A percentile compares a stretch with the other conserved stretches of the same genome.
phyloP scores from a whole-genome alignment of 1,139 yeast species.

The Pichiaceae sp. region DNA sequence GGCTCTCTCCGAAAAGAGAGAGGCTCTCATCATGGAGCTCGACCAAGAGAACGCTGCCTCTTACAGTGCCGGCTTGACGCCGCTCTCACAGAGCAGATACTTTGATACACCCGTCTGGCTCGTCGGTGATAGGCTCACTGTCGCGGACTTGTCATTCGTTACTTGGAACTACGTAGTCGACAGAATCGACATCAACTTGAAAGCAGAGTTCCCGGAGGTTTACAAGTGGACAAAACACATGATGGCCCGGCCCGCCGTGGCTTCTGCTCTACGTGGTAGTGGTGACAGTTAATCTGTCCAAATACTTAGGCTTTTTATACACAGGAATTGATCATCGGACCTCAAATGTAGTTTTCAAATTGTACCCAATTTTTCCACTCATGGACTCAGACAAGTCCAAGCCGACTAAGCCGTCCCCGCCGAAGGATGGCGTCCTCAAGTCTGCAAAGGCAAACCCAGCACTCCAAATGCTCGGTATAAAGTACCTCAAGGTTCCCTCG shows the following conservation, averaged over 20 bases:
- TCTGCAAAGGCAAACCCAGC: constrained; percentile 57
- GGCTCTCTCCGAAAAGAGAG: constrained; percentile 91
- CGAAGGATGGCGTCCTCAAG: too few relatives aligned
- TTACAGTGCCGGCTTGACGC: constrained; percentile 83
- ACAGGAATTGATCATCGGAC: too few relatives aligned
- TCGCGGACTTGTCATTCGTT: constrained; percentile 87
- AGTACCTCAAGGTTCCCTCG: constrained; percentile 69
- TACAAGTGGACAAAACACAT: constrained; percentile 91
- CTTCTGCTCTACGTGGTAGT: constrained; percentile 54
- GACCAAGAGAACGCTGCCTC: constrained; percentile 87
- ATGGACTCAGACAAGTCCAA: too few relatives aligned
- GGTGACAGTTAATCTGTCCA: too few relatives aligned
- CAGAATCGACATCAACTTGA: constrained; percentile 80
- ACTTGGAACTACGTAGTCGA: constrained; percentile 98
- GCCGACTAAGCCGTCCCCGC: too few relatives aligned
- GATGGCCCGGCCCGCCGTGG: constrained; percentile 85
- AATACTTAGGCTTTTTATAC: too few relatives aligned
- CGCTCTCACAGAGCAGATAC: constrained; percentile 75
- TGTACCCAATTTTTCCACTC: too few relatives aligned
- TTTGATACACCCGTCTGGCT: constrained; percentile 94
- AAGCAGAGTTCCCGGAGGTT: constrained; percentile 88
- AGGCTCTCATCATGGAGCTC: constrained; percentile 81
- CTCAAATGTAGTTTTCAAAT: too few relatives aligned
- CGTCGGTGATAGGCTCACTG: constrained; percentile 83
- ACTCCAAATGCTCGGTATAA: constrained; percentile 79